A percentile compares a stretch with the other conserved stretches of the same genome.
Evolutionary conservation across 2,329 filamentous ascomycete species (phyloP).

Genomic region (Scopulariopsis brevicaulis): DNA sequence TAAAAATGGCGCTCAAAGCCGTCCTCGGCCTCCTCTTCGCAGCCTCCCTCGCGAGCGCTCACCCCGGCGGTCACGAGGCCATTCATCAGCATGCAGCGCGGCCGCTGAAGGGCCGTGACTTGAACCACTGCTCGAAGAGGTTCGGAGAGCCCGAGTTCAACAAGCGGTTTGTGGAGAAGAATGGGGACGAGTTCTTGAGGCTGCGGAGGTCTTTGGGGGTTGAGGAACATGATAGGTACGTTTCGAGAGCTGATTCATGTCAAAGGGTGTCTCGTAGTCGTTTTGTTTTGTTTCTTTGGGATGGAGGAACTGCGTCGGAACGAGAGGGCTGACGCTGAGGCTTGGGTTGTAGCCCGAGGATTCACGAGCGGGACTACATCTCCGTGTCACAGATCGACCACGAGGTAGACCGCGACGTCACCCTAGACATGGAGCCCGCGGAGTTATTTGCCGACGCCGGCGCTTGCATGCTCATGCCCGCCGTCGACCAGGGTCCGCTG

Average conservation of each 20-base stretch:
- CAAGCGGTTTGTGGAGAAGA: slow-evolving; percentile 3
- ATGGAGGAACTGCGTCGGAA: neutral
- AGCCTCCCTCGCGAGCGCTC: neutral
- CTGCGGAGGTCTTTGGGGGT: neutral
- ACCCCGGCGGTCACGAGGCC: slow-evolving; percentile 2
- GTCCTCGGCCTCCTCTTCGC: slow-evolving; percentile 5
- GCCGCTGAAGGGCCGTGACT: neutral
- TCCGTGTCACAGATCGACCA: slow-evolving; percentile 16
- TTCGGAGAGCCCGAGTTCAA: slow-evolving; percentile 3
- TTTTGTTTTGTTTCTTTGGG: neutral
- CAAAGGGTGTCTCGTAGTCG: neutral
- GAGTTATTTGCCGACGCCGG: slow-evolving; percentile 25
- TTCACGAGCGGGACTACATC: slow-evolving; percentile 4
- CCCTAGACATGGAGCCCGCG: slow-evolving; percentile 15
- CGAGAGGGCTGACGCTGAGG: neutral
- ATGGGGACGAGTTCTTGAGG: slow-evolving; percentile 1
- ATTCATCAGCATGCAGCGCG: slow-evolving; percentile 1
- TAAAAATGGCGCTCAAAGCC: slow-evolving; percentile 3
- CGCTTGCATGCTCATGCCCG: slow-evolving; percentile 35
- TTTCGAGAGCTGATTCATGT: neutral
- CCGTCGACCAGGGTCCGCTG: slow-evolving; percentile 38
- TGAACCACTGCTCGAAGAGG: slow-evolving; percentile 3
- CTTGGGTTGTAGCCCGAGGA: neutral
- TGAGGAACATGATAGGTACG: slow-evolving; percentile 1
- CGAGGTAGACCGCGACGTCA: slow-evolving; percentile 22